Base-by-base conservation (phyloP, 257 asterid genomes). In the Avicennia marina region DNA sequence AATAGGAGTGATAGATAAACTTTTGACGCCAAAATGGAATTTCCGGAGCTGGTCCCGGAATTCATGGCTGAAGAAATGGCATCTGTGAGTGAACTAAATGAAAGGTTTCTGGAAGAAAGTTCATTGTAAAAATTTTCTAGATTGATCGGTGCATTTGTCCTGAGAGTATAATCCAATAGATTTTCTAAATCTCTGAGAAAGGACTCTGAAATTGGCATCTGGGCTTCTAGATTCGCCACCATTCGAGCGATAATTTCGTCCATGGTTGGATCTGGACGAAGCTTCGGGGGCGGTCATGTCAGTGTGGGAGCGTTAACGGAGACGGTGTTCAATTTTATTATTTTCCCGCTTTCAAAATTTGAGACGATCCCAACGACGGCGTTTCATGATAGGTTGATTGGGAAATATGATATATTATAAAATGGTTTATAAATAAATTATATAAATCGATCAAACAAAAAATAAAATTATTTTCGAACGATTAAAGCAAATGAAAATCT, bases 21-120 rank as follows among this genome's bases (percentile, higher is more conserved):
- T 40, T 78, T 86, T 18, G 96, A 75, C 2, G 94, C 95, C 74
- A 78, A 41, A 64, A 91, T 50, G 6, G 96, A 66, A 62, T 46
- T 26, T n/a, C 60, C 22, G 33, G 73, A 63, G 73, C 74, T 52
- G 55, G 62, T 59, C 51, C 80, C 84, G 42, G 86, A 76, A 56
- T 91, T 95, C 94, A 88, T 88, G 51, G 84, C 77, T 11, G 89
- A 65, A 27, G 83, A 79, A 69, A 88, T 61, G 48, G 81, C 75
- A 46, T 62, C 40, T 24, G 75, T 50, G 54, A 88, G 70, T 0
- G 68, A 67, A 34, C 58, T 58, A 22, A 62, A 72, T 7, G 94
- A 70, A 32, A 85, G 47, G 24, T 78, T 83, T 63, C 81, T 76
- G 4, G 95, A 72, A 43, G 96, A 83, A 33, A 91, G 72, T 48